Evolutionary conservation across 2,329 filamentous ascomycete genomes (phyloP).

Genomic region (Penicillium sp.): DNA sequence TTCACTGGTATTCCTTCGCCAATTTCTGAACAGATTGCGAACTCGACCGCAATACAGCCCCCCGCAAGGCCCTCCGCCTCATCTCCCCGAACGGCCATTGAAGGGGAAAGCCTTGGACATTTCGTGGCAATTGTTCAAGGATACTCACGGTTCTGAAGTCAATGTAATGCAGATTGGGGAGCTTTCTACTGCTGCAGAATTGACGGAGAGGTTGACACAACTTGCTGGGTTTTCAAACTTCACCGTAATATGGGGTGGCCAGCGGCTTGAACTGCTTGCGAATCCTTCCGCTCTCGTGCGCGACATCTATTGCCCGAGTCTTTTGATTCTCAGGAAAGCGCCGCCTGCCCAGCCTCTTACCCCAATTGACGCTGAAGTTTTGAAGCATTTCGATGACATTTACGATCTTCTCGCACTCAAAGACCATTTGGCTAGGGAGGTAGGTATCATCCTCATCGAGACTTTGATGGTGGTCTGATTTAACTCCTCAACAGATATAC

Average conservation of each 20-base stretch:
- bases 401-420: slow-evolving; percentile 74
- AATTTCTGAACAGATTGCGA: slow-evolving; percentile 56
- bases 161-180: slow-evolving; percentile 60
- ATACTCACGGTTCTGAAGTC: slow-evolving; percentile 54
- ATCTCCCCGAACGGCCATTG: slow-evolving; percentile 49
- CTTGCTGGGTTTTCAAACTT: slow-evolving; percentile 72
- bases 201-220: slow-evolving; percentile 61
- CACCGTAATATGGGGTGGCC: slow-evolving; percentile 64
- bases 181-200: slow-evolving; percentile 63
- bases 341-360: slow-evolving; percentile 50
- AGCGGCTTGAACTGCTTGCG: slow-evolving; percentile 57
- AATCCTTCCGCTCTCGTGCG: slow-evolving; percentile 57
- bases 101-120: slow-evolving; percentile 62
- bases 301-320: slow-evolving; percentile 61
- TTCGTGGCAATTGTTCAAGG: slow-evolving; percentile 69
- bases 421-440: slow-evolving; percentile 59
- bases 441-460: too few relatives aligned
- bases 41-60: slow-evolving; percentile 54
- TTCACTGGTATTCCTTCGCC: slow-evolving; percentile 61
- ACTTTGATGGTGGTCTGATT: slow-evolving; percentile 38
- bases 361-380: slow-evolving; percentile 68
- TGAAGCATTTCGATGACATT: slow-evolving; percentile 75
- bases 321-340: slow-evolving; percentile 59
- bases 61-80: slow-evolving; percentile 55
- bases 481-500: slow-evolving; percentile 49